Percentiles rank a stretch among this genome's conserved stretches.
Conservation (phyloP, 2,329 filamentous ascomycete genomes). For the Sporothrix phasma region DNA sequence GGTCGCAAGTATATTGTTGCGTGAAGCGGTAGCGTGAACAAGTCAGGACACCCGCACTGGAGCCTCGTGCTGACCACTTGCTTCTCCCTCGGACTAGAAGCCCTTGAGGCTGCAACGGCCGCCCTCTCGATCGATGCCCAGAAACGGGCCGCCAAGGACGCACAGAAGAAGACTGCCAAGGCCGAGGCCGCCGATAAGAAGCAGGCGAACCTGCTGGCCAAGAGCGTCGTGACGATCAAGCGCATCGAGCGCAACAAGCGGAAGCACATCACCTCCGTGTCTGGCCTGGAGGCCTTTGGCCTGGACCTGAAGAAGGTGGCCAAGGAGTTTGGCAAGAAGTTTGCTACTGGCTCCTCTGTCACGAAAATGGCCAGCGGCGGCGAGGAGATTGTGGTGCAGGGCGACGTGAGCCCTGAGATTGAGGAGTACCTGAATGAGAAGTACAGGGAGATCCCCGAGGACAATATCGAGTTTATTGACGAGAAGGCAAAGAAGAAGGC, state of each 20-base stretch:
- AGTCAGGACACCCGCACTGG: slow-evolving; percentile 16
- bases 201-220: slow-evolving; percentile 70
- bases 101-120: slow-evolving; percentile 72
- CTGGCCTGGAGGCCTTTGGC: slow-evolving; percentile 80
- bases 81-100: slow-evolving; percentile 42
- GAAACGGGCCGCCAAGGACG: slow-evolving; percentile 91
- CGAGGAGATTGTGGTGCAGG: slow-evolving; percentile 96
- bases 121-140: slow-evolving; percentile 83
- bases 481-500: slow-evolving; percentile 86
- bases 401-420: slow-evolving; percentile 90
- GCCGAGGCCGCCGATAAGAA: slow-evolving; percentile 79
- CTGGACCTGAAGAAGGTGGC: slow-evolving; percentile 90
- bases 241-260: slow-evolving; percentile 97
- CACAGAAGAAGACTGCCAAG: slow-evolving; percentile 92
- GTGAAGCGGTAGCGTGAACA: slow-evolving; percentile 15
- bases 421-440: slow-evolving; percentile 83
- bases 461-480: slow-evolving; percentile 89
- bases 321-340: slow-evolving; percentile 98
- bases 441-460: slow-evolving; percentile 83
- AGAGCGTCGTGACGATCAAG: slow-evolving; percentile 81
- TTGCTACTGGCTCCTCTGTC: slow-evolving; percentile 86
- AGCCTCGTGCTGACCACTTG: neutral
- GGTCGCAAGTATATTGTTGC: slow-evolving; percentile 56
- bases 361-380: slow-evolving; percentile 78
- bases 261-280: slow-evolving; percentile 91